phyloP scores from a whole-genome alignment of 495 filamentous ascomycete genomes.

The Gamarada debralockiae region DNA sequence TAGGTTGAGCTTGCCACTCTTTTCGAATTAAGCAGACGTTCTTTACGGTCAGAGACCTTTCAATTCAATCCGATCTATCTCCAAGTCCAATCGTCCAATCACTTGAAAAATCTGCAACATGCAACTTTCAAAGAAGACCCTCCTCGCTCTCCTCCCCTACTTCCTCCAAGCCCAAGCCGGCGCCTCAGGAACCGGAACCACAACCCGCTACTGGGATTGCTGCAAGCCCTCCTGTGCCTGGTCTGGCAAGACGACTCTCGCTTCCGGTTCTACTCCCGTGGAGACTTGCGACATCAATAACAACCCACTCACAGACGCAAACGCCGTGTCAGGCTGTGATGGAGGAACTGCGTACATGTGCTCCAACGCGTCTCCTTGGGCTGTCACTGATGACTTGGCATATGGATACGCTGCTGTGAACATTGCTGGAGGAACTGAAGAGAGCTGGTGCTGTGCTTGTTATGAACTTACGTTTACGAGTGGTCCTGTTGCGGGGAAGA shows the following conservation, averaged over 20 bases:
- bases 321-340: constrained; percentile 44
- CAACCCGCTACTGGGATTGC: constrained; percentile 51
- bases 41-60: no score
- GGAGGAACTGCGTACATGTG: constrained; percentile 61
- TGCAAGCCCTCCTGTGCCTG: constrained; percentile 53
- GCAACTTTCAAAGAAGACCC: constrained; percentile 11
- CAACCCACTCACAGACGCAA: constrained; percentile 45
- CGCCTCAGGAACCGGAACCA: constrained; percentile 35
- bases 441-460: constrained; percentile 62
- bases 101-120: constrained; percentile 8
- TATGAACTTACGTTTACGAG: constrained; percentile 65
- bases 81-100: constrained; percentile 56
- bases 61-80: constrained; percentile 40
- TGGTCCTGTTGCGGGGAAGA: constrained; percentile 53
- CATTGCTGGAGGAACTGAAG: constrained; percentile 47
- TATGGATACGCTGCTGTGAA: constrained; percentile 64
- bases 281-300: constrained; percentile 54
- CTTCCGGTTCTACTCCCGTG: constrained; percentile 35
- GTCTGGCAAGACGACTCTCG: constrained; percentile 48
- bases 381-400: constrained; percentile 47
- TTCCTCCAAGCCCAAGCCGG: constrained; percentile 27
- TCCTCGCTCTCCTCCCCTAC: constrained; percentile 23
- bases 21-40: no score
- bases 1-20: no score
- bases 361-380: constrained; percentile 59